Base-by-base conservation (phyloP, 164 flowering plant species). In the Sextonia rubra region DNA sequence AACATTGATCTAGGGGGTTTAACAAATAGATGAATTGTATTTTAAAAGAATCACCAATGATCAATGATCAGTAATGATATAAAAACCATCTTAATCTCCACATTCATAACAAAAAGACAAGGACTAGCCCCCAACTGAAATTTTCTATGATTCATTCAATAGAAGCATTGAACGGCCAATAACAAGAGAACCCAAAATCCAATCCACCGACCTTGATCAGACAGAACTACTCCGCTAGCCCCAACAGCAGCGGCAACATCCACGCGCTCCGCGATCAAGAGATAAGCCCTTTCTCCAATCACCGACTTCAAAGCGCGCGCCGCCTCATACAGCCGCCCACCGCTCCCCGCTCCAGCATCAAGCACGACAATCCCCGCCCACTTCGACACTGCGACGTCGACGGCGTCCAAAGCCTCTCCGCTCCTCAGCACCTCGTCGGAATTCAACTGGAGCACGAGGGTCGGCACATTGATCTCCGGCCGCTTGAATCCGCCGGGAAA, bases 401-500 rank as follows among this genome's bases (percentile, higher is more conserved):
- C 66, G n/a, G 69, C 67, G 69, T 80, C 86, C 72, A 92, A 63
- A 12, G 74, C 88, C 9, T 62, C 76, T 3, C 61, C 83, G 6
- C 78, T 82, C 30, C 32, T 30, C 75, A 94, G 61, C 4, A 92
- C 91, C 64, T 90, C 91, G 20, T 80, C 84, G 2, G 88, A 62
- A 32, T 62, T 79, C 83, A 94, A 65, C 44, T 77, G 86, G 48
- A 94, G 89, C 22, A 91, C 86, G 27, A 92, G 64, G 48, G 73
- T 83, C 4, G 97, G 99, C 23, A 94, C 90, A 62, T 80, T 87
- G 73, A 94, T 85, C 77, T 88, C 95, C 23, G 95, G 91, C 23
- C 98, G 82, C 83, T 91, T 90, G 80, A 83, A 89, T 8, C 98
- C 97, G 27, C 99, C 94, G 0, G 98, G 97, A 77, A 83, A 92